Percentiles rank a stretch among this genome's conserved stretches.
These are phyloP conservation scores for Plasmodium yoelii DNA, from an alignment of 169 alveolate species.

Conservation along the genomic window DNA sequence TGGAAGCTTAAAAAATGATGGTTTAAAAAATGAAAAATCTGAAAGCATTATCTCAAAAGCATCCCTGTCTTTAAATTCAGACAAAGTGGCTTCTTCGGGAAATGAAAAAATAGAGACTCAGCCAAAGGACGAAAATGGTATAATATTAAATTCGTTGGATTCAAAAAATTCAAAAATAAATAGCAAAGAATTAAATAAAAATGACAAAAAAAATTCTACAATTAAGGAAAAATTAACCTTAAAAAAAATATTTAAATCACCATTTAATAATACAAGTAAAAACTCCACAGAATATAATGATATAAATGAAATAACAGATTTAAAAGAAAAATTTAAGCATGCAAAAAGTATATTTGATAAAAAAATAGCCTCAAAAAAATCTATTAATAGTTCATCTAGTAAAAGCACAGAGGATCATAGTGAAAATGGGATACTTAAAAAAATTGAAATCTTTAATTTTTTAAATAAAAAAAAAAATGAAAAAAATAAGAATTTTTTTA, in stretches of 20 bases:
- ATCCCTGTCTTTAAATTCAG: neutral
- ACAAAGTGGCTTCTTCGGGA: neutral
- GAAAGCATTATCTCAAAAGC: neutral
- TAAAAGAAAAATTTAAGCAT: neutral
- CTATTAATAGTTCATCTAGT: conserved; percentile 9
- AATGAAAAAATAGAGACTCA: neutral
- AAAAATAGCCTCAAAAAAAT: conserved; percentile 12
- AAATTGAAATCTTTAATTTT: neutral
- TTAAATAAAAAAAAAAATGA: neutral
- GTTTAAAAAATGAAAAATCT: neutral
- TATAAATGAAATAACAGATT: neutral
- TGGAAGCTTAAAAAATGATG: neutral
- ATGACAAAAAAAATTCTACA: neutral
- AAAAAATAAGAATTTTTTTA: conserved; percentile 2
- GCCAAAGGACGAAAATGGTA: neutral
- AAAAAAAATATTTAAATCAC: neutral
- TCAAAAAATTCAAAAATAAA: neutral
- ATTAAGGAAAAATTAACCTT: neutral
- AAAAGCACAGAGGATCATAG: neutral
- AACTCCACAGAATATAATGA: neutral
- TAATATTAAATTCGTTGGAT: neutral
- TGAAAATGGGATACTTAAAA: neutral
- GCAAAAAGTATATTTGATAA: conserved; percentile 5
- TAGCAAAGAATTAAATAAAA: neutral
- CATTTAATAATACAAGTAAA: too few relatives aligned